phyloP scores from a whole-genome alignment of 2,329 filamentous ascomycete species.

The Aschersonia sp. region DNA sequence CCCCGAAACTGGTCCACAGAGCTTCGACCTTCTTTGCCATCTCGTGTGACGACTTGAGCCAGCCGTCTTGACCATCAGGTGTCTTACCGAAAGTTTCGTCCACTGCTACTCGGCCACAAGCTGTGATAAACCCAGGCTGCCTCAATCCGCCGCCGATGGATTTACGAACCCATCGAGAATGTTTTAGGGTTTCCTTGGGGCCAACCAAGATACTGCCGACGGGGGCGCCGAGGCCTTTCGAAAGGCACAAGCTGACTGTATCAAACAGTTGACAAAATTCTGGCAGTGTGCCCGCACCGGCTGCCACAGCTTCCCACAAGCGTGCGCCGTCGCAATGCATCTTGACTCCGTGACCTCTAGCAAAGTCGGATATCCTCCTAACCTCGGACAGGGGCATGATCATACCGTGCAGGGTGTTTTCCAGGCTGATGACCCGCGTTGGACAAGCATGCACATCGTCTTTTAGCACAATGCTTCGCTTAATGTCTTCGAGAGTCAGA shows the following conservation, averaged over 20 bases:
- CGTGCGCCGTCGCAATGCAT: constrained; percentile 70
- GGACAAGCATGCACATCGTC: constrained; percentile 67
- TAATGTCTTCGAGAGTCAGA: constrained; percentile 63
- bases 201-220: constrained; percentile 64
- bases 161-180: constrained; percentile 41
- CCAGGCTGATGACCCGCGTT: constrained; percentile 66
- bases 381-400: constrained; percentile 65
- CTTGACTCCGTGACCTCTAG: constrained; percentile 44
- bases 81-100: constrained; percentile 27
- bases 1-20: constrained; percentile 58
- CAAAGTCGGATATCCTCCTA: constrained; percentile 55
- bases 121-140: constrained; percentile 58
- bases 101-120: constrained; percentile 56
- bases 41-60: constrained; percentile 43
- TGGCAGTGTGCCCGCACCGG: constrained; percentile 49
- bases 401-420: constrained; percentile 73
- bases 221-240: constrained; percentile 69
- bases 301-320: constrained; percentile 66
- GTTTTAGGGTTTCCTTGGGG: constrained; percentile 16
- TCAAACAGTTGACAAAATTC: constrained; percentile 59
- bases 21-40: constrained; percentile 49
- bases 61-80: constrained; percentile 32
- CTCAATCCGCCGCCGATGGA: constrained; percentile 60
- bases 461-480: constrained; percentile 46
- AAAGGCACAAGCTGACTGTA: constrained; percentile 64